These are phyloP conservation scores for Peribolospora baueri DNA, from an alignment of 768 basidiomycete genomes.

Conservation along the genomic window DNA sequence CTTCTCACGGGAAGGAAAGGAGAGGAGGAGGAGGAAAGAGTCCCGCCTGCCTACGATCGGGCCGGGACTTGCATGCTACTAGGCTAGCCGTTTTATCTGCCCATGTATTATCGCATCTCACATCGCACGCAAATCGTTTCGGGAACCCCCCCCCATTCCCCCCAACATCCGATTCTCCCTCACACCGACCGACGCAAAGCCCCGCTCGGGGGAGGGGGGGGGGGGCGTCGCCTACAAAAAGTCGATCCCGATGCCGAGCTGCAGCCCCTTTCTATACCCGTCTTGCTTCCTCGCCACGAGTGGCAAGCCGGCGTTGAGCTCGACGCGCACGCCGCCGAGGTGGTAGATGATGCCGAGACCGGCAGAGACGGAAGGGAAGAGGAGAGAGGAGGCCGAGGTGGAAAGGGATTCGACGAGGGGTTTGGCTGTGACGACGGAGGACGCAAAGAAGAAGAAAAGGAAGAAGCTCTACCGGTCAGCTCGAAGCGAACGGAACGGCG, in stretches of 20 bases:
- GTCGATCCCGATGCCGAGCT: conserved; percentile 57
- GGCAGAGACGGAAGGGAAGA: conserved; percentile 42
- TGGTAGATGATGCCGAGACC: conserved; percentile 64
- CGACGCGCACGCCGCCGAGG: conserved; percentile 60
- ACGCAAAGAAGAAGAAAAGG: neutral
- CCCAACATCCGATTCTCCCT: no score
- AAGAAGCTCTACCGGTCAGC: neutral
- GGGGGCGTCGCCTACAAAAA: conserved; percentile 28
- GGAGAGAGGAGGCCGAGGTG: conserved; percentile 19
- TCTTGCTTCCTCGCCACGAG: conserved; percentile 45
- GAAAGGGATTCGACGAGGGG: conserved; percentile 24
- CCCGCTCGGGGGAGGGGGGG: no score
- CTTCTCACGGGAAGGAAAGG: no score
- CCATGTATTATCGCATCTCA: no score
- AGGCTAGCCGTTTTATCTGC: no score
- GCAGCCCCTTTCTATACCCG: conserved; percentile 41
- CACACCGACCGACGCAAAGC: neutral
- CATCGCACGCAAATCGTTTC: neutral
- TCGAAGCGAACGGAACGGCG: neutral
- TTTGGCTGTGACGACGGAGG: conserved; percentile 9
- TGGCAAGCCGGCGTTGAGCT: conserved; percentile 69
- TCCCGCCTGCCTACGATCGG: no score
- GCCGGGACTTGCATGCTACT: no score
- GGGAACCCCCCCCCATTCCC: neutral
- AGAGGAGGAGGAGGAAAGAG: no score